Evolutionary conservation across 306 rosid species (phyloP).

Genomic region (Sechiopsis laciniata): DNA sequence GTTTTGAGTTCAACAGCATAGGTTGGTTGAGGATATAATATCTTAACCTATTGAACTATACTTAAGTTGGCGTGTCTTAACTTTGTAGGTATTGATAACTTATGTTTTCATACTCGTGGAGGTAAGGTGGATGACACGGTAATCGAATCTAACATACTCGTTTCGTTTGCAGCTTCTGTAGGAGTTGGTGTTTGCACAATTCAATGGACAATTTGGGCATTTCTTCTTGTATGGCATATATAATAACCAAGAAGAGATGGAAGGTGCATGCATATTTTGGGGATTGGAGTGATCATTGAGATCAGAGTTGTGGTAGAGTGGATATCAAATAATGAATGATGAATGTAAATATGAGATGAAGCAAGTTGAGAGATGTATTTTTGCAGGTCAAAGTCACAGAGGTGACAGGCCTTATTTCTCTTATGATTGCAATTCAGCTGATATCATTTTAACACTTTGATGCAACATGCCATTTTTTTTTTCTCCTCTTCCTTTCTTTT

Average conservation of each 20-base stretch:
- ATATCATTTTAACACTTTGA: no score
- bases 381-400: constrained; percentile 70
- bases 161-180: constrained; percentile 51
- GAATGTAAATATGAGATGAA: no score
- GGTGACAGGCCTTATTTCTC: constrained; percentile 30
- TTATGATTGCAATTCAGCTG: no score
- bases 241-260: constrained; percentile 9
- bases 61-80: no score
- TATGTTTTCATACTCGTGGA: background rate
- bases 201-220: constrained; percentile 35
- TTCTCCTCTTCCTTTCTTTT: no score
- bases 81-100: no score
- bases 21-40: background rate
- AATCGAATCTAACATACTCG: constrained; percentile 18
- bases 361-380: constrained; percentile 5
- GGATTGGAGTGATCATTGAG: no score
- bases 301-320: no score
- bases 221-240: constrained; percentile 40
- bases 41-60: background rate
- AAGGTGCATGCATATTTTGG: no score
- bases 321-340: no score
- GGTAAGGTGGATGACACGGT: background rate
- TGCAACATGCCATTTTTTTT: no score
- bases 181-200: constrained; percentile 31
- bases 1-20: background rate